Evolutionary conservation across 306 rosid species (phyloP), one percentile per base, ranked within the genome.

Genomic region (Psophocarpus tetragonolobus): DNA sequence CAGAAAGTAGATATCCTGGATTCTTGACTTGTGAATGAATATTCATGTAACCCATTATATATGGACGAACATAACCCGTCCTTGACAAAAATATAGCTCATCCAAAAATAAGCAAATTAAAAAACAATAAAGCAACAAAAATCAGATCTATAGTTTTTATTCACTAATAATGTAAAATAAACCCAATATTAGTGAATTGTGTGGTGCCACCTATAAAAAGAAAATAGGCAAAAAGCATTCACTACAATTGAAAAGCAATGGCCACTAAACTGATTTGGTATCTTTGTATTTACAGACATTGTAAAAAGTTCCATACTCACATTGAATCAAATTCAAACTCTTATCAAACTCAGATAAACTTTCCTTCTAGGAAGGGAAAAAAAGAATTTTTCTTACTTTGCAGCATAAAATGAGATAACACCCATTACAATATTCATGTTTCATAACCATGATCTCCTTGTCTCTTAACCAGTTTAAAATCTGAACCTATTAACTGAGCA

Each of bases 31-130:
- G 44, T 66, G 15, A 63, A 63, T 38, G 45, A 17, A 53, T 68
- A 39, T 15, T 70, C 33, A 18, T n/a, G 61, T 61, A 67, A 42
- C 78, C 68, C 39, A 32, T 75, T 79, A 51, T 74, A 79, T 29
- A 63, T 56, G 26, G 26, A 76, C 26, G 51, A 70, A 20, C 18
- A 27, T 23, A 35, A 24, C 33, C 33, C 62, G 1, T 56, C 8
- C 0, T 5, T 60, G 39, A 27, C 21, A 57, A 12, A 53, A 8
- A 57, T 5, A 32, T 62, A 33, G 10, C 44, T 4, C 24, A 8
- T 33, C 38, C 21, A 17, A 61, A 67, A 64, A 23, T 14, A 64
- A 17, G 12, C 13, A 24, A 67, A 21, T 11, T 36, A 39, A 23
- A 47, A 45, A 14, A 2, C 7, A 69, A 26, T n/a, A 41, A 50